Evolutionary conservation across 768 basidiomycete species (phyloP), one percentile per base, ranked within the genome.

Genomic region (Suillus lakei): DNA sequence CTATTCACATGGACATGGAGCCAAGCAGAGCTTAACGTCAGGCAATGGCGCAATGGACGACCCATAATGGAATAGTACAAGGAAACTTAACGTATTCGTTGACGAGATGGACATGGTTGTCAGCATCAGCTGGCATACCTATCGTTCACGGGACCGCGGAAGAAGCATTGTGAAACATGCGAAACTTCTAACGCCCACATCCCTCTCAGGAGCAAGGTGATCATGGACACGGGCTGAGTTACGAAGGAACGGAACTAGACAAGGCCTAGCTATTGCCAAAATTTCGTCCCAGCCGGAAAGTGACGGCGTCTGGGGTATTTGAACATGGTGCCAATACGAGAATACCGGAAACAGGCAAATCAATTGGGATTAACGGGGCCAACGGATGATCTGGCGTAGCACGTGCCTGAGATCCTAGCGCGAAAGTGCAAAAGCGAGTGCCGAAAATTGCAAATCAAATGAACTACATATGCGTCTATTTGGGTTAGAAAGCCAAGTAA

Each of bases 401-500:
- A 59, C 18, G 26, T 41, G 26, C 53, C 16, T 41, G 26, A 3
- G 18, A 59, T n/a, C n/a, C 38, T 18, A 2, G 36, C 23, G 34
- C 13, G 18, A 28, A 51, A 12, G n/a, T 15, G 23, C n/a, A 54
- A 54, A 54, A 54, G 39, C 26, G 16, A 41, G 16, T 28, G 28
- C 26, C 39, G 5, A 38, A 54, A 12, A 59, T 59, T 41, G 39
- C 58, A 41, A 41, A 59, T 59, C 58, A 30, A 48, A 36, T 39
- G 26, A 41, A 21, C 18, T 23, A 18, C 28, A 59, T 30, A 4
- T 39, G 26, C 10, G 13, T 36, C 8, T 23, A 56, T 18, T 26
- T 39, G 56, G 15, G 23, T 16, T 36, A 23, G 51, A 32, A 54
- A 21, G 30, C 30, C 55, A 36, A 26, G 55, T 38, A 38, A 28